These are phyloP conservation scores for Suillus plorans DNA, from an alignment of 768 basidiomycete genomes.

Conservation along the genomic window DNA sequence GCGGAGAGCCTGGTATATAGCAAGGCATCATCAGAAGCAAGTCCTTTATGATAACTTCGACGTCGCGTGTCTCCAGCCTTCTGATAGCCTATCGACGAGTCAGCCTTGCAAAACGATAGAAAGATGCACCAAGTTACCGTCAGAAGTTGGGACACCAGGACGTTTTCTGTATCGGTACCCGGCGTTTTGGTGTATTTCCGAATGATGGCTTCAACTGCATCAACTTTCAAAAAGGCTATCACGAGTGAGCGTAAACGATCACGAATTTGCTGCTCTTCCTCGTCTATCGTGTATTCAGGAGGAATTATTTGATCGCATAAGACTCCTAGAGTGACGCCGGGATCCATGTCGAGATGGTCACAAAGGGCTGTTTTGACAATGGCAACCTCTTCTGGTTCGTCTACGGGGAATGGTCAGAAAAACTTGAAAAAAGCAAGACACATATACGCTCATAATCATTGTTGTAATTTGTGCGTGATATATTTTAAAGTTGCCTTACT, in stretches of 20 bases:
- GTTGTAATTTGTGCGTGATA: neutral
- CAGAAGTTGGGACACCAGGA: conserved; percentile 47
- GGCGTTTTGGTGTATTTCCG: conserved; percentile 41
- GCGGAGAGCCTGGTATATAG: conserved; percentile 36
- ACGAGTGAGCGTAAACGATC: conserved; percentile 60
- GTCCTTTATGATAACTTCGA: conserved; percentile 49
- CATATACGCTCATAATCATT: neutral
- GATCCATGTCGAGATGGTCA: conserved; percentile 65
- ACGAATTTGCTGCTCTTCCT: conserved; percentile 57
- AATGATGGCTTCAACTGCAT: conserved; percentile 47
- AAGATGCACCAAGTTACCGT: conserved; percentile 37
- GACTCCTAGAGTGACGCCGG: conserved; percentile 59
- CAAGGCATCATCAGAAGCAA: conserved; percentile 52
- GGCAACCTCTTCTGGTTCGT: conserved; percentile 63
- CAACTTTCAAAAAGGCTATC: conserved; percentile 54
- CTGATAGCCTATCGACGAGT: conserved; percentile 45
- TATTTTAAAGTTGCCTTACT: conserved; percentile 24
- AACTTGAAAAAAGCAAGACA: neutral
- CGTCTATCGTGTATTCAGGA: conserved; percentile 48
- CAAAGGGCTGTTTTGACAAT: conserved; percentile 60
- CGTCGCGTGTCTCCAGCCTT: conserved; percentile 40
- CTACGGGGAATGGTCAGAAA: conserved; percentile 31
- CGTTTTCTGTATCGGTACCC: conserved; percentile 46
- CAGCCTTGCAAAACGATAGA: neutral
- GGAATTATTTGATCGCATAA: conserved; percentile 67